A percentile compares a stretch with the other conserved stretches of the same genome.
Evolutionary conservation across 1,139 yeast genomes (phyloP).

Genomic region (Lodderomyces theae): DNA sequence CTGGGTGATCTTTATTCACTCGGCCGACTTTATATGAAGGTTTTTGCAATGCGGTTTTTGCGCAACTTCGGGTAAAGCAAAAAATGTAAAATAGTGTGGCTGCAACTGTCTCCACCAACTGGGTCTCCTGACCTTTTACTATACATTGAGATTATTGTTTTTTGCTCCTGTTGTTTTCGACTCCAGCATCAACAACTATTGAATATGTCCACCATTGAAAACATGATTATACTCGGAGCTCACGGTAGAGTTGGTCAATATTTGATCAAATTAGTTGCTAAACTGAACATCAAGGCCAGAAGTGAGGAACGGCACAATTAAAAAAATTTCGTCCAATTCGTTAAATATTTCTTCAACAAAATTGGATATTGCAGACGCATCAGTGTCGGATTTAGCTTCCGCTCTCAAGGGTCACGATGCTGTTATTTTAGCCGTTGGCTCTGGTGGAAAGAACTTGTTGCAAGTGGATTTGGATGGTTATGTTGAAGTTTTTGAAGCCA

Average conservation of each 20-base stretch:
- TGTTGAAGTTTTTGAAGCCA: conserved; percentile 57
- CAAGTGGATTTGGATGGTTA: conserved; percentile 64
- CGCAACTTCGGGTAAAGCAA: no score
- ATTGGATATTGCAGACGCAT: conserved; percentile 36
- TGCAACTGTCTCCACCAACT: no score
- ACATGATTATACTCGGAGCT: conserved; percentile 50
- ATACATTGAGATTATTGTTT: no score
- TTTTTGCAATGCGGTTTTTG: no score
- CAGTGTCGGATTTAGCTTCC: conserved; percentile 31
- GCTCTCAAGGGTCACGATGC: conserved; percentile 51
- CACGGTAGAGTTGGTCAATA: conserved; percentile 58
- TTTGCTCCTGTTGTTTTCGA: no score
- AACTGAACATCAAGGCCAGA: conserved; percentile 35
- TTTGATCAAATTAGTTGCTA: conserved; percentile 24
- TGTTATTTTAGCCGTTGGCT: conserved; percentile 63
- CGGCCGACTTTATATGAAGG: no score
- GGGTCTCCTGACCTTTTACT: no score
- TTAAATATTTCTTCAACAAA: conserved; percentile 35
- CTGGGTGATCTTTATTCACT: no score
- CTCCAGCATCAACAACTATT: background rate
- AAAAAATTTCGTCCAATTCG: conserved; percentile 24
- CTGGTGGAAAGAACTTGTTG: conserved; percentile 55
- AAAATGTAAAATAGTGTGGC: no score
- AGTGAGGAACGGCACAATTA: conserved; percentile 42
- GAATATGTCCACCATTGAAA: background rate